Percentiles rank a stretch among this genome's conserved stretches.
These are phyloP conservation scores for Kwoniella pini DNA, from an alignment of 768 basidiomycete species.

Conservation along the genomic window DNA sequence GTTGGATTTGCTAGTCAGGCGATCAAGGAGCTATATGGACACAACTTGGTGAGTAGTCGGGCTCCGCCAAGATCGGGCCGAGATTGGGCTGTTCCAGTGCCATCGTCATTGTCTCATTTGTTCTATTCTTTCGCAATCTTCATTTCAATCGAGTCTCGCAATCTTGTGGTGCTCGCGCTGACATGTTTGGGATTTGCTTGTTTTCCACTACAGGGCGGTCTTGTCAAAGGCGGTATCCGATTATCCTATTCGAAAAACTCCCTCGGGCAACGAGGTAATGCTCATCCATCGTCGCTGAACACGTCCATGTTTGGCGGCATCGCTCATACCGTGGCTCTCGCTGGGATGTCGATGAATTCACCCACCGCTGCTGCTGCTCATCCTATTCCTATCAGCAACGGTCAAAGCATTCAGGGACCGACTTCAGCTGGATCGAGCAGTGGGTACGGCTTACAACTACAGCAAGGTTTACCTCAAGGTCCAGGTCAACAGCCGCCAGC, in stretches of 20 bases:
- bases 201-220: constrained; percentile 60
- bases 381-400: constrained; percentile 14
- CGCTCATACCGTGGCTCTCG: constrained; percentile 46
- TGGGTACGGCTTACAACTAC: constrained; percentile 21
- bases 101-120: no score
- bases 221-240: constrained; percentile 95
- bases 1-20: constrained; percentile 79
- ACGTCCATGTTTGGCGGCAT: constrained; percentile 38
- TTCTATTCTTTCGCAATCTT: no score
- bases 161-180: no score
- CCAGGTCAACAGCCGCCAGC: constrained; percentile 2
- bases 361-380: constrained; percentile 10
- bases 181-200: no score
- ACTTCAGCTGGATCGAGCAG: constrained; percentile 7
- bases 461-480: constrained; percentile 1
- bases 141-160: no score
- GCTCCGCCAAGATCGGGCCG: no score
- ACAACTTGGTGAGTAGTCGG: constrained; percentile 63
- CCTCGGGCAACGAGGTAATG: constrained; percentile 62
- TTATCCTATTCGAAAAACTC: constrained; percentile 98
- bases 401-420: not conserved
- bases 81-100: no score
- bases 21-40: constrained; percentile 85
- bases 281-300: constrained; percentile 32
- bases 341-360: constrained; percentile 38